These are phyloP conservation scores for Aspergillus sojae DNA, from an alignment of 2,329 filamentous ascomycete species.

Conservation along the genomic window DNA sequence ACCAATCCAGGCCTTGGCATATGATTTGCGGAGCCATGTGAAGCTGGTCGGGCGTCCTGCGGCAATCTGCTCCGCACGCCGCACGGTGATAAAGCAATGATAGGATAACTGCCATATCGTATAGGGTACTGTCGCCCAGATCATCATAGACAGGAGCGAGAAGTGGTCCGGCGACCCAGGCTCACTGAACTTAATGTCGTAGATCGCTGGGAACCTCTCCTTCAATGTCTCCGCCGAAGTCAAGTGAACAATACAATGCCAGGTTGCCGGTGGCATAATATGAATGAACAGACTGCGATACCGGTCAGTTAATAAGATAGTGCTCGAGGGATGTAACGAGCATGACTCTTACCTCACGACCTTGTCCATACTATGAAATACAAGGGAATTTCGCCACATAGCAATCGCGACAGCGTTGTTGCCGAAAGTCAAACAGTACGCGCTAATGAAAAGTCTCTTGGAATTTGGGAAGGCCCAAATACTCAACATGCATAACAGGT, in stretches of 20 bases:
- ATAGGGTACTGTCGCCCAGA: slow-evolving; percentile 93
- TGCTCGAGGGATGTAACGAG: not conserved
- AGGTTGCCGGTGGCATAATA: slow-evolving; percentile 94
- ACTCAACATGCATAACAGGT: slow-evolving; percentile 76
- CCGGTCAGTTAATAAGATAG: slow-evolving; percentile 1
- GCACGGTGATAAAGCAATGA: slow-evolving; percentile 93
- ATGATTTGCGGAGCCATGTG: slow-evolving; percentile 92
- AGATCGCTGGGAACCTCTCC: slow-evolving; percentile 79
- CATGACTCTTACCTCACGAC: slow-evolving; percentile 68
- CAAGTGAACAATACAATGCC: slow-evolving; percentile 91
- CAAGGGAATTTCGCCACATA: slow-evolving; percentile 98
- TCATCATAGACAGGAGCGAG: slow-evolving; percentile 78
- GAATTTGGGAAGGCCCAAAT: slow-evolving; percentile 91
- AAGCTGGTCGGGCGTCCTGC: slow-evolving; percentile 95
- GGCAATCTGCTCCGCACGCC: slow-evolving; percentile 92
- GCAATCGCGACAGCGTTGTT: slow-evolving; percentile 98
- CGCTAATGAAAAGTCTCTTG: slow-evolving; percentile 87
- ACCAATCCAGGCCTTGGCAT: slow-evolving; percentile 86
- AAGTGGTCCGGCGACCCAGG: slow-evolving; percentile 80
- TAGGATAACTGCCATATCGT: slow-evolving; percentile 90
- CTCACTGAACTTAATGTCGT: slow-evolving; percentile 70
- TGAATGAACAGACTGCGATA: slow-evolving; percentile 83
- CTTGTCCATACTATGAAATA: slow-evolving; percentile 98
- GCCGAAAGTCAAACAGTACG: slow-evolving; percentile 89
- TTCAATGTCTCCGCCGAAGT: slow-evolving; percentile 66